A percentile compares a stretch with the other conserved stretches of the same genome.
phyloP scores from a whole-genome alignment of 2,329 filamentous ascomycete species.

The Claviceps purpurea region DNA sequence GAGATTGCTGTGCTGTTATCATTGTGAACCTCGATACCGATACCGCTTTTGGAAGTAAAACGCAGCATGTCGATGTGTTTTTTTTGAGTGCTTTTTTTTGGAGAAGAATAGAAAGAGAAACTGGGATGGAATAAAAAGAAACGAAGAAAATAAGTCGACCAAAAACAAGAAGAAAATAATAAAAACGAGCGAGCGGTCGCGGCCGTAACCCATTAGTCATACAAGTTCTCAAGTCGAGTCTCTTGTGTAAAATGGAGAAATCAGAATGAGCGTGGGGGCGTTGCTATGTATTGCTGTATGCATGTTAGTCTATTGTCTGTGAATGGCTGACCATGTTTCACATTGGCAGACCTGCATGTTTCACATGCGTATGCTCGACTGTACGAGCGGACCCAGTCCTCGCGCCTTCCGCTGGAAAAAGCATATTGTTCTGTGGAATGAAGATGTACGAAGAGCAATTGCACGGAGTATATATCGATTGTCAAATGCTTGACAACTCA shows the following conservation, averaged over 20 bases:
- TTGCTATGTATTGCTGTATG: neutral
- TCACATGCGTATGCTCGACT: neutral
- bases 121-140: neutral
- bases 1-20: neutral
- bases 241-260: neutral
- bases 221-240: neutral
- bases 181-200: neutral
- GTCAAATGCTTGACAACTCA: neutral
- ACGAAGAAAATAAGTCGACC: neutral
- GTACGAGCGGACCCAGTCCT: neutral
- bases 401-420: too few species aligned
- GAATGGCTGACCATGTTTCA: neutral
- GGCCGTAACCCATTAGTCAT: constrained; percentile 6
- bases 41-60: neutral
- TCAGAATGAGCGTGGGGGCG: neutral
- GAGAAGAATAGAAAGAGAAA: neutral
- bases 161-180: neutral
- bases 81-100: neutral
- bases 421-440: too few species aligned
- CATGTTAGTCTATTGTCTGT: neutral
- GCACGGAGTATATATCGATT: too few species aligned
- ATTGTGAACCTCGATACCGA: neutral
- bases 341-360: neutral
- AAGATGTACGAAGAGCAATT: too few species aligned
- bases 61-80: neutral